Conservation (phyloP, 2,329 filamentous ascomycete species). For the Blastomyces silverae region DNA sequence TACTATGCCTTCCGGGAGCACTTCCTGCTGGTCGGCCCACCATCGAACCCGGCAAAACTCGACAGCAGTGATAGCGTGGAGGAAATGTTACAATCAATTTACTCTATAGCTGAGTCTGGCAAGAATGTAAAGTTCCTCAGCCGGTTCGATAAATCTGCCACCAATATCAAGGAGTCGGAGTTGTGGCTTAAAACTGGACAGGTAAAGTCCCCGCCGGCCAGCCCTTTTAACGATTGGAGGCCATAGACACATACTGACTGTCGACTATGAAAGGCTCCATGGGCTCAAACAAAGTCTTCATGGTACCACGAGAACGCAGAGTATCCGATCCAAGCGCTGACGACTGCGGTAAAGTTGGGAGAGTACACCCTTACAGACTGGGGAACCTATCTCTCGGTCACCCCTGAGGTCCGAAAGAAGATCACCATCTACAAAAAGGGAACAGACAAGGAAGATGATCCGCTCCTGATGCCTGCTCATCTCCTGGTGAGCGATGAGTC, state of each 20-base stretch:
- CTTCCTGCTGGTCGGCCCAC: no score
- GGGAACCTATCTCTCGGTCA: constrained; percentile 41
- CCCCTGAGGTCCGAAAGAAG: constrained; percentile 29
- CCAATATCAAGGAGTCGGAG: no score
- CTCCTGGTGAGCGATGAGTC: not conserved
- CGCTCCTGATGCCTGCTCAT: constrained; percentile 41
- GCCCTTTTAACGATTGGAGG: no score
- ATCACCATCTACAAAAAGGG: constrained; percentile 29
- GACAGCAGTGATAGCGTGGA: no score
- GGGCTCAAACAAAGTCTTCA: not conserved
- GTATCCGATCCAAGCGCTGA: constrained; percentile 43
- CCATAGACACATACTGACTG: constrained; percentile 15
- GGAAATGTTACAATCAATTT: no score
- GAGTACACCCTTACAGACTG: constrained; percentile 46
- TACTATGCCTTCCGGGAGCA: no score
- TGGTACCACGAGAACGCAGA: constrained; percentile 19
- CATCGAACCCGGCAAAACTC: no score
- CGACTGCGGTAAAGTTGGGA: constrained; percentile 35
- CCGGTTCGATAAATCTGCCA: no score
- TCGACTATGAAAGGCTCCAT: not conserved
- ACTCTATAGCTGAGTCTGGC: no score
- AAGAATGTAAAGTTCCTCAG: no score
- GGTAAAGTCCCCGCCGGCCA: no score
- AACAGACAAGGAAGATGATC: constrained; percentile 34
- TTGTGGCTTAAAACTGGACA: no score